Evolutionary conservation across 192 early-diverging fungal species (phyloP).

Genomic region (Funneliformis mosseae): DNA sequence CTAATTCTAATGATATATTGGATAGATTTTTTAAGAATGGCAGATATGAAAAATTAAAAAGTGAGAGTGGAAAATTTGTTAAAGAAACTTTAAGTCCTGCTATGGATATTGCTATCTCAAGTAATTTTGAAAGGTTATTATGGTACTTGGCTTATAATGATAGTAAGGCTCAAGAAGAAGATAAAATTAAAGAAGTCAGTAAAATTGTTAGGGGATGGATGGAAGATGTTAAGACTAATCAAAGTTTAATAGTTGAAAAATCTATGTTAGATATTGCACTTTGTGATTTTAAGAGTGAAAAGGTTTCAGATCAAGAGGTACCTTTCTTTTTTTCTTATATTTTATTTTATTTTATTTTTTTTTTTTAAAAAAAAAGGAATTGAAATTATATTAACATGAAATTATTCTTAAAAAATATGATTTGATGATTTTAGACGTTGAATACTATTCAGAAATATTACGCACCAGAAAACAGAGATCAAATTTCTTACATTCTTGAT

Average conservation of each 20-base stretch:
- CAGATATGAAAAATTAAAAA: conserved; percentile 72
- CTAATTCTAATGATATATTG: conserved; percentile 97
- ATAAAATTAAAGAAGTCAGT: conserved; percentile 58
- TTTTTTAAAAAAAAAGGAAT: too few relatives aligned
- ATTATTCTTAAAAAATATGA: too few relatives aligned
- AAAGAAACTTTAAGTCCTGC: conserved; percentile 87
- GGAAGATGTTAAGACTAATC: conserved; percentile 68
- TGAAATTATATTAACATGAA: background rate
- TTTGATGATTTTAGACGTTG: conserved; percentile 56
- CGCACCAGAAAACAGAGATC: conserved; percentile 44
- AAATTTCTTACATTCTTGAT: conserved; percentile 79
- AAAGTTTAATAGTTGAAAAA: conserved; percentile 71
- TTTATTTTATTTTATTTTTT: background rate
- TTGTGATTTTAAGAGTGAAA: conserved; percentile 71
- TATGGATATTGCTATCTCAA: conserved; percentile 96
- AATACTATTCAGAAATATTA: conserved; percentile 75
- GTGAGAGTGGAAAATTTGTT: conserved; percentile 49
- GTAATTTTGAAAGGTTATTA: conserved; percentile 96
- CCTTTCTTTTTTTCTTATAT: too few relatives aligned
- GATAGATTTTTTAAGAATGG: conserved; percentile 90
- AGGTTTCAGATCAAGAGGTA: conserved; percentile 69
- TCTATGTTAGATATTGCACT: conserved; percentile 67
- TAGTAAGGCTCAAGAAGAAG: conserved; percentile 45
- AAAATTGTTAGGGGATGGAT: conserved; percentile 72
- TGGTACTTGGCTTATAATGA: conserved; percentile 84